Evolutionary conservation across 2,329 filamentous ascomycete genomes (phyloP).

Genomic region (Knoxdaviesia capensis): DNA sequence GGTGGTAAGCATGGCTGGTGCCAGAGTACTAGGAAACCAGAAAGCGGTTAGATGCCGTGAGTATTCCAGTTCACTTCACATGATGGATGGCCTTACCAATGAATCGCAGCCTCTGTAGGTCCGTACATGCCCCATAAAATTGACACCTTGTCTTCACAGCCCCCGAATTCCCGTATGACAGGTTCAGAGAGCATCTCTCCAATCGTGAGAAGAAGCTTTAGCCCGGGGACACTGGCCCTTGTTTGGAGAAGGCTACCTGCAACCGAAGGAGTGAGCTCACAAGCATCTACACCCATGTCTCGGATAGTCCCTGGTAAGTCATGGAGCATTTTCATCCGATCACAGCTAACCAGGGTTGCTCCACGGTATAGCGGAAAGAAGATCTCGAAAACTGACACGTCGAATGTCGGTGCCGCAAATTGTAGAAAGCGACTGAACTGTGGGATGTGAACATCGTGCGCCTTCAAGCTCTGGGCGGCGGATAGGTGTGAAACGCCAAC

Average conservation of each 20-base stretch:
- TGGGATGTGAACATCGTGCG: constrained; percentile 63
- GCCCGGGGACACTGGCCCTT: constrained; percentile 42
- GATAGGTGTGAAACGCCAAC: constrained; percentile 66
- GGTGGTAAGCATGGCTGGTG: constrained; percentile 34
- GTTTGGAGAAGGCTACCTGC: constrained; percentile 54
- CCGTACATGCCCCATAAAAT: constrained; percentile 89
- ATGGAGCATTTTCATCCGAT: constrained; percentile 49
- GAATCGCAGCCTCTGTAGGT: constrained; percentile 79
- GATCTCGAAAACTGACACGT: constrained; percentile 87
- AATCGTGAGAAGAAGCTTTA: constrained; percentile 64
- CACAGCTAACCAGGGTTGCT: constrained; percentile 50
- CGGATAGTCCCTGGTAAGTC: constrained; percentile 52
- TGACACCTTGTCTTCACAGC: constrained; percentile 25
- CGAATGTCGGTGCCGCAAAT: constrained; percentile 82
- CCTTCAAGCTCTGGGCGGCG: constrained; percentile 62
- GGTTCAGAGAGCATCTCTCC: constrained; percentile 76
- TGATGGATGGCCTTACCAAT: constrained; percentile 31
- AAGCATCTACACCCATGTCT: constrained; percentile 52
- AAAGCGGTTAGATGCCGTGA: constrained; percentile 1
- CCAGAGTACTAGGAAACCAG: constrained; percentile 37
- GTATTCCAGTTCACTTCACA: neutral
- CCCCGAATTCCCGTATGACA: constrained; percentile 65
- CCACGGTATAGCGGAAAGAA: constrained; percentile 71
- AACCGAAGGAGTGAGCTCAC: constrained; percentile 77
- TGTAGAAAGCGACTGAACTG: constrained; percentile 64